These are phyloP conservation scores for Phytophthora kernoviae DNA, from an alignment of 352 stramenopile genomes.

Conservation along the genomic window DNA sequence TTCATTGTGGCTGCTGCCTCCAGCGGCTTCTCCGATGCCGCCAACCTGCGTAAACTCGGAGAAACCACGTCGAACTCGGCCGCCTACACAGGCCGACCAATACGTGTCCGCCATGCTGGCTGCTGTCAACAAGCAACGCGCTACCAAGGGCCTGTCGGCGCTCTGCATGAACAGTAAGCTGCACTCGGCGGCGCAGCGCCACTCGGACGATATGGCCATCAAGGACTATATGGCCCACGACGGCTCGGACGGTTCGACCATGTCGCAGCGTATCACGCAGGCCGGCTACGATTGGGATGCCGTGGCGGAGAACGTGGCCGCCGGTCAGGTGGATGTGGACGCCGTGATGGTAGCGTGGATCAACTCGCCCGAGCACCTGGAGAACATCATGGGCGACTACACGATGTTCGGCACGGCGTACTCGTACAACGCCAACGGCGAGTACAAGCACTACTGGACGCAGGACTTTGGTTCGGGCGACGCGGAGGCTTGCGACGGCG, in stretches of 20 bases:
- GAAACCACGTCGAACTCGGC: background rate
- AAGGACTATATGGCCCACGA: background rate
- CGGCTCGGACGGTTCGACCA: background rate
- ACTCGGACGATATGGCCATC: background rate
- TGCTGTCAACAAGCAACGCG: background rate
- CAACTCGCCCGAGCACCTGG: background rate
- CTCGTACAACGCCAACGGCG: background rate
- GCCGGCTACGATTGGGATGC: background rate
- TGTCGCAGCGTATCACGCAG: background rate
- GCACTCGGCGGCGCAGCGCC: background rate
- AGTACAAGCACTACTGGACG: conserved; percentile 3
- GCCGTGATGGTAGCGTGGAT: background rate
- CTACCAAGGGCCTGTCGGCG: background rate
- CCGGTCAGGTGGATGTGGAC: background rate
- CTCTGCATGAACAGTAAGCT: background rate
- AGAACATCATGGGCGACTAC: conserved; percentile 3
- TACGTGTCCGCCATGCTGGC: background rate
- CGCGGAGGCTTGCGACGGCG: conserved; percentile 31
- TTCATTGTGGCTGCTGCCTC: background rate
- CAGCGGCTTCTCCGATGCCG: background rate
- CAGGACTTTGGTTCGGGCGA: conserved; percentile 13
- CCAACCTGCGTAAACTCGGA: background rate
- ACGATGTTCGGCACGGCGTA: background rate
- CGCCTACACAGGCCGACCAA: background rate
- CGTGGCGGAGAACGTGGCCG: conserved; percentile 1